Evolutionary conservation across 345 rosid genomes (phyloP).

Genomic region (Hibiscus trionum): DNA sequence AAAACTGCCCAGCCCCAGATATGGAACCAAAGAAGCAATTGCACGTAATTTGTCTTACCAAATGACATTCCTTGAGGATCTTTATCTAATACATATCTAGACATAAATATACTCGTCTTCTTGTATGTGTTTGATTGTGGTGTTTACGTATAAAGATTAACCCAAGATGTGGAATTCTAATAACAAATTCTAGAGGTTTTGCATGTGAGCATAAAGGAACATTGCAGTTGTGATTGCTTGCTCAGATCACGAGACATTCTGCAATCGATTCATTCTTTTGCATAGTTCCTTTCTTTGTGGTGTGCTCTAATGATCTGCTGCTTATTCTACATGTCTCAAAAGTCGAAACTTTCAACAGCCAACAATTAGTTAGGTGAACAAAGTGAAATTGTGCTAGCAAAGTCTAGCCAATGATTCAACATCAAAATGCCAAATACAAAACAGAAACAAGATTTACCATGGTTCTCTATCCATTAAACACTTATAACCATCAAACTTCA

Average conservation of each 20-base stretch:
- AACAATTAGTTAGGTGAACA: background rate
- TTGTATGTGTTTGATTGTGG: too few relatives aligned
- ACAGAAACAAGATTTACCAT: background rate
- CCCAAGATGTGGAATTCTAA: too few relatives aligned
- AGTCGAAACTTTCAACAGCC: background rate
- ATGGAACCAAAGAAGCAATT: constrained; percentile 97
- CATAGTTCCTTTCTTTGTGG: background rate
- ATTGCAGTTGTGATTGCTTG: background rate
- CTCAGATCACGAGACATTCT: background rate
- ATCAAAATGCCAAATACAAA: background rate
- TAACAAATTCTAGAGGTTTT: constrained; percentile 22
- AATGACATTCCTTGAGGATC: constrained; percentile 55
- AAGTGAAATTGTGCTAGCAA: background rate
- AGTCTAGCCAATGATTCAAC: background rate
- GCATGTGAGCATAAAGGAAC: background rate
- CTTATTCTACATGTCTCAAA: background rate
- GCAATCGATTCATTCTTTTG: background rate
- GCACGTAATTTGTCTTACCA: constrained; percentile 81
- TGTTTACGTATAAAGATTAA: too few relatives aligned
- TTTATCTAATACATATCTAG: background rate
- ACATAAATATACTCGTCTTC: background rate
- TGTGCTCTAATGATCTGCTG: background rate
- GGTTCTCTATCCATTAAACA: background rate
- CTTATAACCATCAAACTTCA: background rate
- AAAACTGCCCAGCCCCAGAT: constrained; percentile 80